phyloP scores from a whole-genome alignment of 2,329 filamentous ascomycete species.

The Fusarium pseudograminearum region DNA sequence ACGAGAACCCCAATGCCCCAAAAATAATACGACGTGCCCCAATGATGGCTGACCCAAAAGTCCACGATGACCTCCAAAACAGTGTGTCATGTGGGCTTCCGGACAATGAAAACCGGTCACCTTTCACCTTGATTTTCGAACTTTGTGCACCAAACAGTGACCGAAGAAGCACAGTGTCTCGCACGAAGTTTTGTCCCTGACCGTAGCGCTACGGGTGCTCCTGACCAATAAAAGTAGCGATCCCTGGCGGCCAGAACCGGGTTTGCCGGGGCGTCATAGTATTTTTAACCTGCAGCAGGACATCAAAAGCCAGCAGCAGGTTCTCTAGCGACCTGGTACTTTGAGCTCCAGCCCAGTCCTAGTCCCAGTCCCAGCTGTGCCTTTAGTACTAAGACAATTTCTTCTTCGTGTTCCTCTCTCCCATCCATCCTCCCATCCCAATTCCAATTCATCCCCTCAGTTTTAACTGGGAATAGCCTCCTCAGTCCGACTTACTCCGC shows the following conservation, averaged over 20 bases:
- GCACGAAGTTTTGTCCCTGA: constrained; percentile 40
- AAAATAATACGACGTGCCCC: constrained; percentile 35
- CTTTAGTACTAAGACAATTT: constrained; percentile 40
- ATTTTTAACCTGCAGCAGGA: constrained; percentile 45
- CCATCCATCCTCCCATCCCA: constrained; percentile 23
- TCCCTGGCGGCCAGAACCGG: constrained; percentile 46
- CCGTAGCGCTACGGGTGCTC: constrained; percentile 31
- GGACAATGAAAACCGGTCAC: constrained; percentile 37
- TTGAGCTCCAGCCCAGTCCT: constrained; percentile 35
- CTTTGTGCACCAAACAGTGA: constrained; percentile 32
- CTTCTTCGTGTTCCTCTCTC: constrained; percentile 40
- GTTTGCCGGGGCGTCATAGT: constrained; percentile 49
- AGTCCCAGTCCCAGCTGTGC: constrained; percentile 3
- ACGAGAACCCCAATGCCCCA: constrained; percentile 31
- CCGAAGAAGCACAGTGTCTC: constrained; percentile 34
- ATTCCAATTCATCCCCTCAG: constrained; percentile 39
- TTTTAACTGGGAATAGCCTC: constrained; percentile 30
- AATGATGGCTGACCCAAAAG: constrained; percentile 30
- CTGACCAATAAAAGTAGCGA: constrained; percentile 38
- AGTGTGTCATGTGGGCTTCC: constrained; percentile 35
- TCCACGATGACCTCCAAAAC: constrained; percentile 40
- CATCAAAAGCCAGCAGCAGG: constrained; percentile 44
- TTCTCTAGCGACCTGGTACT: constrained; percentile 30
- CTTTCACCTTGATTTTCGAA: constrained; percentile 22
- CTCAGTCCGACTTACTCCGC: constrained; percentile 61